These are phyloP conservation scores for Sanguinoderma infundibulare DNA, from an alignment of 1,284 basidiomycete genomes.

Conservation along the genomic window DNA sequence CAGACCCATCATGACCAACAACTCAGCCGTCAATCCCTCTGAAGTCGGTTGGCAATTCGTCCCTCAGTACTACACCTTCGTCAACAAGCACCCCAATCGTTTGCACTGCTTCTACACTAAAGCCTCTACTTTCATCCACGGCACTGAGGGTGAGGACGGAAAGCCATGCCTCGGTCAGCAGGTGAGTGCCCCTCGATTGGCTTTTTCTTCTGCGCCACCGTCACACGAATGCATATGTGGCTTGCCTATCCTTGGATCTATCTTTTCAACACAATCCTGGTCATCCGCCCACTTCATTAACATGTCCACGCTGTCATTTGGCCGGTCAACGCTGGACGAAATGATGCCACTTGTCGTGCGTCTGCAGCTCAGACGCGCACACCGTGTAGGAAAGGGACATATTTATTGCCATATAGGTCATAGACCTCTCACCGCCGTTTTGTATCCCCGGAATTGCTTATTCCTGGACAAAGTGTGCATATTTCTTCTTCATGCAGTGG, in stretches of 20 bases:
- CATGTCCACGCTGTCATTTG: too few relatives aligned
- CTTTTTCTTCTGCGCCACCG: conserved; percentile 7
- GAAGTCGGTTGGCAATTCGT: conserved; percentile 98
- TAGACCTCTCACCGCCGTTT: not conserved
- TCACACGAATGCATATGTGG: not conserved
- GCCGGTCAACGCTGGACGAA: not conserved
- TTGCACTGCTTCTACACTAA: conserved; percentile 99
- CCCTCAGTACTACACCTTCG: conserved; percentile 96
- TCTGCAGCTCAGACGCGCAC: not conserved
- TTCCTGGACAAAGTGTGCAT: not conserved
- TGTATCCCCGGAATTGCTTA: not conserved
- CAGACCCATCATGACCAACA: conserved; percentile 42
- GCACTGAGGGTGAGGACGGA: conserved; percentile 92
- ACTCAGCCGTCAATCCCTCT: conserved; percentile 70
- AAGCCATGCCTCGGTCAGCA: conserved; percentile 91
- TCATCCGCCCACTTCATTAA: not conserved
- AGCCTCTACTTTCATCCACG: conserved; percentile 95
- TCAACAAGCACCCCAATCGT: conserved; percentile 96
- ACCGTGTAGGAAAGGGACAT: too few relatives aligned
- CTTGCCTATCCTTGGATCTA: too few relatives aligned
- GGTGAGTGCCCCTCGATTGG: conserved; percentile 52
- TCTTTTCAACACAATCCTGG: too few relatives aligned
- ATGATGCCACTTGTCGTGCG: not conserved
- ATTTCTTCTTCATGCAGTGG: too few relatives aligned
- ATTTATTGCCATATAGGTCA: not conserved